phyloP scores from a whole-genome alignment of 306 rosid species.

The Glycyrrhiza uralensis region DNA sequence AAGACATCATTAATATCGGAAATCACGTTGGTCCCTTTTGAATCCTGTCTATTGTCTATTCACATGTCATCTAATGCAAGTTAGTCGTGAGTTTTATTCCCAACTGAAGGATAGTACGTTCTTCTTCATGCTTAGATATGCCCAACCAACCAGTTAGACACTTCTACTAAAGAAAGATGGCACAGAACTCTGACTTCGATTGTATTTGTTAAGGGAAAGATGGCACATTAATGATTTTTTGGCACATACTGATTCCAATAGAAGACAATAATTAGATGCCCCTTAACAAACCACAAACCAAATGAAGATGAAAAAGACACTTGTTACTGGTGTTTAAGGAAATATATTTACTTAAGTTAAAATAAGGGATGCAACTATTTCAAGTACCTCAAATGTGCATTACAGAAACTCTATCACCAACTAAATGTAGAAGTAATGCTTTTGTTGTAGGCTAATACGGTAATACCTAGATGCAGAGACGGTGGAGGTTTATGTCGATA shows the following conservation, averaged over 20 bases:
- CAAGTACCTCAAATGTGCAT: not conserved
- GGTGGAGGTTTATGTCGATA: slow-evolving; percentile 3
- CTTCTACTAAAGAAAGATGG: not conserved
- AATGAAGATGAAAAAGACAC: too few relatives aligned
- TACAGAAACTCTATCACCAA: not conserved
- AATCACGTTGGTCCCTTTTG: not conserved
- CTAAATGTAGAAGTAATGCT: not conserved
- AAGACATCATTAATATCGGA: not conserved
- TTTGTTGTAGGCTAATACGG: not conserved
- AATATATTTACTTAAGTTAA: not conserved
- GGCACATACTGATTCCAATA: too few relatives aligned
- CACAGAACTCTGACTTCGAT: too few relatives aligned
- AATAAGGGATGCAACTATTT: not conserved
- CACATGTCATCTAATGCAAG: not conserved
- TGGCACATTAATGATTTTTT: too few relatives aligned
- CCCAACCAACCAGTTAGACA: not conserved
- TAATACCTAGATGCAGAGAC: not conserved
- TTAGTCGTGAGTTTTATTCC: not conserved
- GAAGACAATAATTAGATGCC: too few relatives aligned
- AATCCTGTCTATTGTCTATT: not conserved
- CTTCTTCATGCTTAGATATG: not conserved
- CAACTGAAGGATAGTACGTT: not conserved
- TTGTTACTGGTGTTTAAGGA: not conserved
- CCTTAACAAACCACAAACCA: too few relatives aligned
- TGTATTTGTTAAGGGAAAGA: too few relatives aligned